These are phyloP conservation scores for Alliaria petiolata DNA, from an alignment of 345 rosid species.

Conservation along the genomic window DNA sequence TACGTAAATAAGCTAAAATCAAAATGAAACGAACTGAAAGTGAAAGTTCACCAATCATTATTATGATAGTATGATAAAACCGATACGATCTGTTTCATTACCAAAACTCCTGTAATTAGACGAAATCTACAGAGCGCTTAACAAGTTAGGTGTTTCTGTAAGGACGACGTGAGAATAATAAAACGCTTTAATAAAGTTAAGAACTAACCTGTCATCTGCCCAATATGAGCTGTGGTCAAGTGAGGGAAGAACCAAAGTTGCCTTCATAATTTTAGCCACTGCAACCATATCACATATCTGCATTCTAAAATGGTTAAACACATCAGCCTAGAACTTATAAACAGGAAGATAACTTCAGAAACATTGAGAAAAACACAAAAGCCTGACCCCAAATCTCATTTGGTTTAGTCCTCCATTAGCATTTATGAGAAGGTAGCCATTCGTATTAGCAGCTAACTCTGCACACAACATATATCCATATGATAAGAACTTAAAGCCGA, in stretches of 20 bases:
- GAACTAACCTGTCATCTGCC: conserved; percentile 79
- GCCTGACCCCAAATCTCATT: conserved; percentile 99
- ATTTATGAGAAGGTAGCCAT: conserved; percentile 82
- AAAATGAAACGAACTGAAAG: conserved; percentile 7
- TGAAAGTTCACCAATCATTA: background rate
- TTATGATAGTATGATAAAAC: background rate
- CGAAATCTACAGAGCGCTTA: background rate
- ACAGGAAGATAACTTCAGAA: conserved; percentile 8
- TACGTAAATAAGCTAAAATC: background rate
- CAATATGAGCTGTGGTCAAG: conserved; percentile 91
- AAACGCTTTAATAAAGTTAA: background rate
- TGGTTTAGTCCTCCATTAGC: conserved; percentile 99
- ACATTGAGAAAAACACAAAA: conserved; percentile 37
- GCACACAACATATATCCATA: conserved; percentile 19
- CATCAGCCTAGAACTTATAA: conserved; percentile 37
- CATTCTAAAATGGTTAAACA: conserved; percentile 51
- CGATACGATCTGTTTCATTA: background rate
- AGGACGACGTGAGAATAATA: background rate
- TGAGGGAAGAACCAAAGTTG: conserved; percentile 87
- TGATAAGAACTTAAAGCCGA: conserved; percentile 16
- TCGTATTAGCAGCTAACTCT: conserved; percentile 68
- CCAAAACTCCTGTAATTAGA: background rate
- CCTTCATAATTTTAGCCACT: conserved; percentile 84
- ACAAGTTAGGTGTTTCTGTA: background rate
- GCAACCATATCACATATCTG: conserved; percentile 99